These are phyloP conservation scores for Termitomyces sp. DNA, from an alignment of 768 basidiomycete genomes.

Conservation along the genomic window DNA sequence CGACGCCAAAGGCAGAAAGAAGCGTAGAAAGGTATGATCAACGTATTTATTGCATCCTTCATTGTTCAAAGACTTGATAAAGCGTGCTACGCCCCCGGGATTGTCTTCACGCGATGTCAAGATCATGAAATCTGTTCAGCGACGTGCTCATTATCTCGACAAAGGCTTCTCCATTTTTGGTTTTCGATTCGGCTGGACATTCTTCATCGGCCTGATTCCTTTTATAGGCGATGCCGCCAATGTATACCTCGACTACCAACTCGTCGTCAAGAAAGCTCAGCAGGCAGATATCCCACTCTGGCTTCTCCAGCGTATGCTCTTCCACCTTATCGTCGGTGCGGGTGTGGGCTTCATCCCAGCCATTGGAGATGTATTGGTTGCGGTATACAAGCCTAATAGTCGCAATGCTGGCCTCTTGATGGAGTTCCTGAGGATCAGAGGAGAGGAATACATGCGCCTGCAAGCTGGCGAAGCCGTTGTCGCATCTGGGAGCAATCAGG, in stretches of 20 bases:
- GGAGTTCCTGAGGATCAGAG: conserved; percentile 78
- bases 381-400: conserved; percentile 83
- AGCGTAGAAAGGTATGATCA: conserved; percentile 52
- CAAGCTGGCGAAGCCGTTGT: conserved; percentile 30
- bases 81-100: conserved; percentile 75
- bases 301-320: conserved; percentile 71
- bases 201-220: conserved; percentile 76
- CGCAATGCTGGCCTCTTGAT: conserved; percentile 86
- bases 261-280: conserved; percentile 74
- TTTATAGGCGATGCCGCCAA: conserved; percentile 67
- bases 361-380: conserved; percentile 74
- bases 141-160: conserved; percentile 83
- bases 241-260: conserved; percentile 64
- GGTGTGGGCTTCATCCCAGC: conserved; percentile 66
- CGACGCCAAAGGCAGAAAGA: conserved; percentile 54
- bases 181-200: conserved; percentile 84
- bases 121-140: conserved; percentile 72
- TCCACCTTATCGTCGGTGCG: conserved; percentile 72
- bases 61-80: not conserved
- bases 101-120: conserved; percentile 73
- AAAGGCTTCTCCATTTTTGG: conserved; percentile 82
- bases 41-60: not conserved
- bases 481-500: conserved; percentile 7
- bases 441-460: conserved; percentile 64
- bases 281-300: conserved; percentile 67